phyloP scores from a whole-genome alignment of 129 eudicot genomes.

The Dittrichia graveolens region DNA sequence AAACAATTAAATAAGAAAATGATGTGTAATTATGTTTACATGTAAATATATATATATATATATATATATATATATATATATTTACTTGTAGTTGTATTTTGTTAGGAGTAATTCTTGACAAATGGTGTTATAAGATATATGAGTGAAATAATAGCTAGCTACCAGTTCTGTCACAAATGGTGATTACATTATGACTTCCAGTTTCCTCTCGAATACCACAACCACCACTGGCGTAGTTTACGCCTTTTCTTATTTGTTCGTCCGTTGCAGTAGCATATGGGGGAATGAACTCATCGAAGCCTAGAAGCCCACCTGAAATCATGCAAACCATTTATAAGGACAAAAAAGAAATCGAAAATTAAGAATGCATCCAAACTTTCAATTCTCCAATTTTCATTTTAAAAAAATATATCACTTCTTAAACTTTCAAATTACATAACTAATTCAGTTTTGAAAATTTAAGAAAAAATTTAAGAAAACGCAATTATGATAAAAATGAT shows the following conservation, averaged over 20 bases:
- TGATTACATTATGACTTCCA: conserved; percentile 35
- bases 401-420: too few relatives aligned
- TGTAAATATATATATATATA: too few relatives aligned
- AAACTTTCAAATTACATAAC: too few relatives aligned
- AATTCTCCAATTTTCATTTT: too few relatives aligned
- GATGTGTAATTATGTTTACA: too few relatives aligned
- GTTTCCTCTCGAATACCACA: conserved; percentile 35
- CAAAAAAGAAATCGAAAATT: too few relatives aligned
- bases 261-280: conserved; percentile 19
- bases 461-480: too few relatives aligned
- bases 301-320: conserved; percentile 33
- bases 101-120: not conserved
- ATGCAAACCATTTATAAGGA: not conserved
- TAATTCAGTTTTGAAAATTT: too few relatives aligned
- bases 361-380: too few relatives aligned
- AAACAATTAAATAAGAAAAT: too few relatives aligned
- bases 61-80: too few relatives aligned
- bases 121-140: not conserved
- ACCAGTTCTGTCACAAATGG: not conserved
- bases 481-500: too few relatives aligned
- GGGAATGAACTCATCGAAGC: conserved; percentile 27
- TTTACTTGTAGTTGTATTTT: not conserved
- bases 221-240: conserved; percentile 42
- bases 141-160: not conserved
- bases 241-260: conserved; percentile 20